phyloP scores from a whole-genome alignment of 768 basidiomycete genomes.

The Terana coerulea region DNA sequence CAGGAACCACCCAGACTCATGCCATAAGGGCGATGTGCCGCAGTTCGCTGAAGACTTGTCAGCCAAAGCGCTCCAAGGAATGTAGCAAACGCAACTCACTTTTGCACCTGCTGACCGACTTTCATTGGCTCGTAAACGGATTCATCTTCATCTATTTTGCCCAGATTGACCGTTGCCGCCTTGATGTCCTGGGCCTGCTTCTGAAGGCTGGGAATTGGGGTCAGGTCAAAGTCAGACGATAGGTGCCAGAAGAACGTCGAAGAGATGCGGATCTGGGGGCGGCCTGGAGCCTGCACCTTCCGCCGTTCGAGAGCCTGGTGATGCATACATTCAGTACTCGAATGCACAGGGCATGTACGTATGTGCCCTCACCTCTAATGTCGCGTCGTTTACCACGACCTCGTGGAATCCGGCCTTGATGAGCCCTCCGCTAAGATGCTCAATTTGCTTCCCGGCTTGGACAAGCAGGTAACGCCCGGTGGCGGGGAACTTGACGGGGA shows the following conservation, averaged over 20 bases:
- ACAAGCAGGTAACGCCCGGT: slow-evolving; percentile 82
- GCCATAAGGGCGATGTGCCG: slow-evolving; percentile 80
- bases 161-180: slow-evolving; percentile 35
- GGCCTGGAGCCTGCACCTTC: slow-evolving; percentile 53
- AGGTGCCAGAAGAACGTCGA: slow-evolving; percentile 97
- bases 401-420: slow-evolving; percentile 95
- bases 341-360: slow-evolving; percentile 17
- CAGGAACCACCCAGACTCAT: no score
- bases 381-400: slow-evolving; percentile 84
- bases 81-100: slow-evolving; percentile 40
- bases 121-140: slow-evolving; percentile 67
- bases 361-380: slow-evolving; percentile 74
- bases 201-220: slow-evolving; percentile 53
- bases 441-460: slow-evolving; percentile 94
- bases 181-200: slow-evolving; percentile 44
- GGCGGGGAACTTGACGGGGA: slow-evolving; percentile 80
- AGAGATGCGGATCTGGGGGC: slow-evolving; percentile 93
- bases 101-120: slow-evolving; percentile 86
- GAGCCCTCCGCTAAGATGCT: slow-evolving; percentile 78
- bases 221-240: slow-evolving; percentile 78
- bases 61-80: neutral
- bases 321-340: neutral
- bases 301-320: slow-evolving; percentile 62
- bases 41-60: slow-evolving; percentile 53
- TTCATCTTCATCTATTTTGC: slow-evolving; percentile 37